These are phyloP conservation scores for Cryptococcus jaspeensis DNA, from an alignment of 1,284 basidiomycete genomes.

Conservation along the genomic window DNA sequence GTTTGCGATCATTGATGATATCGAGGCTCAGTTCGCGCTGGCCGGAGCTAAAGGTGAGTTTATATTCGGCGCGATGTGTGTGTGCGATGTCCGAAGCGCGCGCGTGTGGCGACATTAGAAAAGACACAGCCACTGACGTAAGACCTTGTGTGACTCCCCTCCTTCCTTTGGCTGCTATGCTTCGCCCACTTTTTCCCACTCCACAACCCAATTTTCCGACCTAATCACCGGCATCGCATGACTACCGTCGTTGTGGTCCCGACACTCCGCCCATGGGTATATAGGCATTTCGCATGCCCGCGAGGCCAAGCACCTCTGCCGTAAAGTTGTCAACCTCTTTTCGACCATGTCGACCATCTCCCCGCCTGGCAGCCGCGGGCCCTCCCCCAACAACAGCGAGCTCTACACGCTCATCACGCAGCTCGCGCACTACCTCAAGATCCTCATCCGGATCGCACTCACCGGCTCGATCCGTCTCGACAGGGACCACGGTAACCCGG, in stretches of 20 bases:
- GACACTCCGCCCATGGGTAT: no score
- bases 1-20: slow-evolving; percentile 94
- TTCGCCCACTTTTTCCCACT: no score
- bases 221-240: not conserved
- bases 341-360: slow-evolving; percentile 72
- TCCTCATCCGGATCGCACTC: slow-evolving; percentile 95
- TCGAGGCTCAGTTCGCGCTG: slow-evolving; percentile 84
- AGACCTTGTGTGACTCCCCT: not conserved
- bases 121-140: not conserved
- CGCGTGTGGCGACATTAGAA: no score
- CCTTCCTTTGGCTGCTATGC: not conserved
- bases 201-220: not conserved
- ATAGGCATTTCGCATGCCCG: slow-evolving; percentile 95
- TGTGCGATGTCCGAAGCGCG: not conserved
- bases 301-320: slow-evolving; percentile 96
- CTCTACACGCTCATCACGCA: slow-evolving; percentile 97
- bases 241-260: slow-evolving; percentile 4
- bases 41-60: slow-evolving; percentile 75
- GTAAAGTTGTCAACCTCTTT: slow-evolving; percentile 98
- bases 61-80: not conserved
- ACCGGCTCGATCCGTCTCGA: slow-evolving; percentile 95
- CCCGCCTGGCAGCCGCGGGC: slow-evolving; percentile 22
- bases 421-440: slow-evolving; percentile 98
- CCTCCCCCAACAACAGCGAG: slow-evolving; percentile 80
- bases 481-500: slow-evolving; percentile 75